phyloP scores from a whole-genome alignment of 495 filamentous ascomycete genomes.

The Aspergillus cavernicola region DNA sequence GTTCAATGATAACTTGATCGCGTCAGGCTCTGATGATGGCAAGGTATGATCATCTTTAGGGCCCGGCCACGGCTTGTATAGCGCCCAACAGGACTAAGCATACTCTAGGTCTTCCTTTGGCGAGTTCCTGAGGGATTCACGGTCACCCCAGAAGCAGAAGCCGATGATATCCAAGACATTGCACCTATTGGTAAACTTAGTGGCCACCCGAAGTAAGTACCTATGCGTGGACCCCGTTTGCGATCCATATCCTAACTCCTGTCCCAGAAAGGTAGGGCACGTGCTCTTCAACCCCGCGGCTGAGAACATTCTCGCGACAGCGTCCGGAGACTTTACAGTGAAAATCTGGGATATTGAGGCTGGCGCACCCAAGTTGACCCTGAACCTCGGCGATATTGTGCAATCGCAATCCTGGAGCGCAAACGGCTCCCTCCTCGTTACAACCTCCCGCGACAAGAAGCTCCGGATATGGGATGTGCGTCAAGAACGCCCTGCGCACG shows the following conservation, averaged over 20 bases:
- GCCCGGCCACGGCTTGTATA: not conserved
- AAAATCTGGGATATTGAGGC: conserved; percentile 94
- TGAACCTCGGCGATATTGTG: conserved; percentile 86
- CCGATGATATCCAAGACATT: conserved; percentile 71
- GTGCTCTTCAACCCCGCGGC: conserved; percentile 97
- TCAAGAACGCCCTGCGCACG: conserved; percentile 83
- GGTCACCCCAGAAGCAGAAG: conserved; percentile 72
- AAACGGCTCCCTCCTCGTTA: conserved; percentile 82
- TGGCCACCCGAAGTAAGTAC: conserved; percentile 55
- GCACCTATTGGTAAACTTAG: conserved; percentile 72
- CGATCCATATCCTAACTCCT: conserved; percentile 18
- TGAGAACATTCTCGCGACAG: conserved; percentile 90
- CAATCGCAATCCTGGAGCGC: conserved; percentile 96
- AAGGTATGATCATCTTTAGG: conserved; percentile 53
- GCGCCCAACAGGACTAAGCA: conserved; percentile 8
- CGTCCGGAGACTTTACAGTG: conserved; percentile 91
- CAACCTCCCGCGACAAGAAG: conserved; percentile 97
- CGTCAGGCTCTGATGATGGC: conserved; percentile 92
- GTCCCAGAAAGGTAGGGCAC: conserved; percentile 83
- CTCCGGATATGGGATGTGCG: conserved; percentile 94
- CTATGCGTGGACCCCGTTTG: not conserved
- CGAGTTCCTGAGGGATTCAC: conserved; percentile 87
- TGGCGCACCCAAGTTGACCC: conserved; percentile 63
- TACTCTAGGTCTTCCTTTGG: conserved; percentile 79
- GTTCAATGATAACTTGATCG: conserved; percentile 89